Percentiles rank a stretch among this genome's conserved stretches.
Conservation (phyloP, 2,329 filamentous ascomycete genomes). For the Dryadomyces quercus-mongolicae region DNA sequence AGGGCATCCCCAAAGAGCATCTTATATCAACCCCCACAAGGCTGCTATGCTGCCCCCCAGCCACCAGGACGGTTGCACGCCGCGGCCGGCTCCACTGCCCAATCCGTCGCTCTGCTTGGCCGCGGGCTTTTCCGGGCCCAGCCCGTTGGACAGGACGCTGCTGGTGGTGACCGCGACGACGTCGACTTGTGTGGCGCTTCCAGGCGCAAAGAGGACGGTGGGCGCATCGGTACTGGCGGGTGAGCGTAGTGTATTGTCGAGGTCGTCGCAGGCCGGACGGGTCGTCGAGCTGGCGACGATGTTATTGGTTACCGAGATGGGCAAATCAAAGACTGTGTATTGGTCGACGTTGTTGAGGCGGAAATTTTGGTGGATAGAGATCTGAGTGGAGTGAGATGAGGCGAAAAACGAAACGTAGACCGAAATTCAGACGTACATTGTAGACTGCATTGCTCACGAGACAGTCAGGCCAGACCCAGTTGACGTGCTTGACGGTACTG, state of each 20-base stretch:
- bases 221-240: slow-evolving; percentile 27
- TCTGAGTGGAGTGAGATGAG: no score
- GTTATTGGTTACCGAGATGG: slow-evolving; percentile 54
- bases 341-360: slow-evolving; percentile 49
- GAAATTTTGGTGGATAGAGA: slow-evolving; percentile 61
- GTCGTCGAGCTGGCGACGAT: slow-evolving; percentile 36
- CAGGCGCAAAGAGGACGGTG: slow-evolving; percentile 38
- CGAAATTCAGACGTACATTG: slow-evolving; percentile 31
- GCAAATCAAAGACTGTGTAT: slow-evolving; percentile 61
- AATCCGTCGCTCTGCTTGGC: slow-evolving; percentile 18
- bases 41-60: not conserved
- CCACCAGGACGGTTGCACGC: not conserved
- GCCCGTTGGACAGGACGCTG: slow-evolving; percentile 12
- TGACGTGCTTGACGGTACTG: slow-evolving; percentile 62
- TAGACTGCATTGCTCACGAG: slow-evolving; percentile 52
- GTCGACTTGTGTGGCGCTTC: slow-evolving; percentile 34
- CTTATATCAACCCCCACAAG: not conserved
- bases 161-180: slow-evolving; percentile 13
- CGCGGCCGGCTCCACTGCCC: slow-evolving; percentile 15
- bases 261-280: slow-evolving; percentile 28
- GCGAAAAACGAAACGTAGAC: no score
- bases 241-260: slow-evolving; percentile 39
- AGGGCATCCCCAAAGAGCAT: no score
- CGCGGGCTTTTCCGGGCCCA: slow-evolving; percentile 13
- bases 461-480: slow-evolving; percentile 61